Base-by-base conservation (phyloP, 2,329 filamentous ascomycete genomes). In the Fusarium compactum region DNA sequence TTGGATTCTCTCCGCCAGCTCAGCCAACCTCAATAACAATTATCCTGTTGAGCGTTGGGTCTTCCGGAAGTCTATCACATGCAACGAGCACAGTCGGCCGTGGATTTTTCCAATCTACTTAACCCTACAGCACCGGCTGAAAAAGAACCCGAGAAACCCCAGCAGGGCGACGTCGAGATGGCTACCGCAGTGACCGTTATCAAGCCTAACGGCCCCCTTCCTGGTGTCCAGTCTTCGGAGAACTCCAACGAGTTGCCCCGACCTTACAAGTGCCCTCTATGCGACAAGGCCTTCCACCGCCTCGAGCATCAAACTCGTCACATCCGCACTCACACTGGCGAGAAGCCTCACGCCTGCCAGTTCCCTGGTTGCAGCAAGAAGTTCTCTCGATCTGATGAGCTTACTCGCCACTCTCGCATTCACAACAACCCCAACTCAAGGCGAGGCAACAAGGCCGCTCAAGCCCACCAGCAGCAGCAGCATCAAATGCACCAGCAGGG, bases 351-450 rank as follows among this genome's bases (percentile, higher is more conserved):
- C 78, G 95, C 93, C 68, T 99, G 95, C 88, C 91, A 93, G 80
- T 98, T 95, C 78, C 94, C 94, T 6, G 94, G 95, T 76, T 98
- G 95, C 89, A 95, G 93, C 75, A 98, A 98, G 84, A 93, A 95
- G 77, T 98, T 99, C 85, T 97, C 93, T 71, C 91, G 95, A 71
- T 98, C 95, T 15, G 95, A 99, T 79, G 95, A 99, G 83, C 87
- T 99, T 74, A 99, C 96, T 68, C 91, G 95, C 67, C 95, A 99
- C 83, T 98, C 95, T 79, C 90, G 95, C 80, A 99, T 99, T 84
- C 95, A 99, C 88, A 98, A 93, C 89, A 99, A 98, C 83, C 95
- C 96, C 63, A 98, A 98, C 86, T 98, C 95, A 62, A 88, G 96
- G 78, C 87, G 95, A 78, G 95, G 94, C 72, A 97, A 97, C 86